phyloP scores from a whole-genome alignment of 2,329 filamentous ascomycete species.

The Aschersonia sp. region DNA sequence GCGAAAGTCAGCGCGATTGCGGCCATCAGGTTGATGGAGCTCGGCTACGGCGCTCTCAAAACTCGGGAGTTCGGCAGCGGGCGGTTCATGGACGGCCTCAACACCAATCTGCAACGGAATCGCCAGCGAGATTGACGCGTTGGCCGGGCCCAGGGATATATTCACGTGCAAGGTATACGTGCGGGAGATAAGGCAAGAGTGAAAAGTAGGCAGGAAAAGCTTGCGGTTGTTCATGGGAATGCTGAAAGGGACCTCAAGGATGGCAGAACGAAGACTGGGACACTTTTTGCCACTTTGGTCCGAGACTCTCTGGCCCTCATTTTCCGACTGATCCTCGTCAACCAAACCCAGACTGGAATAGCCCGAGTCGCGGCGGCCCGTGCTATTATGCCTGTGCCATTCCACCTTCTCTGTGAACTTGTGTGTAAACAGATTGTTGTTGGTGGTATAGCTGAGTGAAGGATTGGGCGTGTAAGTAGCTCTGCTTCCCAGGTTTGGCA shows the following conservation, averaged over 20 bases:
- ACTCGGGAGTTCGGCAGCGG: constrained; percentile 25
- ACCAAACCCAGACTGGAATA: constrained; percentile 28
- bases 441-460: constrained; percentile 30
- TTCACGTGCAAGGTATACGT: constrained; percentile 37
- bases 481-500: constrained; percentile 37
- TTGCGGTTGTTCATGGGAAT: constrained; percentile 32
- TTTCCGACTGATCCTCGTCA: constrained; percentile 19
- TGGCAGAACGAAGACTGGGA: constrained; percentile 23
- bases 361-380: constrained; percentile 34
- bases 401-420: constrained; percentile 16
- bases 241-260: constrained; percentile 31
- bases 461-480: constrained; percentile 23
- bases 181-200: constrained; percentile 41
- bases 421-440: constrained; percentile 24
- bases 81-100: constrained; percentile 18
- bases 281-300: constrained; percentile 11
- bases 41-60: constrained; percentile 33
- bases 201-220: constrained; percentile 40
- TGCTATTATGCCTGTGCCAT: constrained; percentile 25
- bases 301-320: constrained; percentile 11
- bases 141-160: constrained; percentile 26
- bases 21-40: constrained; percentile 26
- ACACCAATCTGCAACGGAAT: constrained; percentile 39
- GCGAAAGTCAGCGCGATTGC: constrained; percentile 27
- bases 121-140: constrained; percentile 26